Conservation (phyloP, 2,329 filamentous ascomycete genomes). For the Aureobasidium subglaciale region DNA sequence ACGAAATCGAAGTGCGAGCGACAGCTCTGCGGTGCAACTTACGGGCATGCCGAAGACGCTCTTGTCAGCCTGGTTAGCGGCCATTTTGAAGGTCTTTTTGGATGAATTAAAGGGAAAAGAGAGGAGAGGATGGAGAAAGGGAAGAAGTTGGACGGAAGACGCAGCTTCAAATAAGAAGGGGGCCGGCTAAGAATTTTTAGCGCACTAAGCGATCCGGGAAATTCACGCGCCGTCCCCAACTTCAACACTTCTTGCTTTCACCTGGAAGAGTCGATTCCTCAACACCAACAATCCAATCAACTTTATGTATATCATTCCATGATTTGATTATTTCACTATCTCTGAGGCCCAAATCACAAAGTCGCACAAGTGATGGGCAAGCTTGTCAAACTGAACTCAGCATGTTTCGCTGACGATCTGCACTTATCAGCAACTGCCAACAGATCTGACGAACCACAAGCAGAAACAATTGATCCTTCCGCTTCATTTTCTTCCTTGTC, state of each 20-base stretch:
- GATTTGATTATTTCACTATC: background rate
- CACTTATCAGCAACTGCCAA: conserved; percentile 4
- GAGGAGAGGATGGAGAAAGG: conserved; percentile 21
- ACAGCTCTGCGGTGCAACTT: conserved; percentile 18
- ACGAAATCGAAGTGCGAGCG: conserved; percentile 15
- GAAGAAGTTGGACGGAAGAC: conserved; percentile 9
- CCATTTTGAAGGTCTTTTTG: conserved; percentile 30
- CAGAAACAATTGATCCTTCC: background rate
- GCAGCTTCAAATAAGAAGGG: conserved; percentile 13
- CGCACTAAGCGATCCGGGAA: conserved; percentile 13
- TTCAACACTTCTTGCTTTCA: conserved; percentile 13
- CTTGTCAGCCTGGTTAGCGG: conserved; percentile 45
- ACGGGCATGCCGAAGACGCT: conserved; percentile 47
- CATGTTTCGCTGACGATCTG: conserved; percentile 6
- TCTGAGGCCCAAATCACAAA: background rate
- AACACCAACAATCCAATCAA: background rate
- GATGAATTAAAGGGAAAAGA: conserved; percentile 24
- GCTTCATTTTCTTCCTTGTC: background rate
- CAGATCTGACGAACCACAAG: background rate
- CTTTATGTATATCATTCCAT: background rate
- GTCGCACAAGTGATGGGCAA: too few species aligned
- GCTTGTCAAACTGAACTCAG: too few species aligned
- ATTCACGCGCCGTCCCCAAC: conserved; percentile 12
- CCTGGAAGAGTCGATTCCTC: conserved; percentile 13
- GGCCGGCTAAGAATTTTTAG: conserved; percentile 13